Base-by-base conservation (phyloP, 2,329 filamentous ascomycete species). In the Scortechinia acanthostroma region DNA sequence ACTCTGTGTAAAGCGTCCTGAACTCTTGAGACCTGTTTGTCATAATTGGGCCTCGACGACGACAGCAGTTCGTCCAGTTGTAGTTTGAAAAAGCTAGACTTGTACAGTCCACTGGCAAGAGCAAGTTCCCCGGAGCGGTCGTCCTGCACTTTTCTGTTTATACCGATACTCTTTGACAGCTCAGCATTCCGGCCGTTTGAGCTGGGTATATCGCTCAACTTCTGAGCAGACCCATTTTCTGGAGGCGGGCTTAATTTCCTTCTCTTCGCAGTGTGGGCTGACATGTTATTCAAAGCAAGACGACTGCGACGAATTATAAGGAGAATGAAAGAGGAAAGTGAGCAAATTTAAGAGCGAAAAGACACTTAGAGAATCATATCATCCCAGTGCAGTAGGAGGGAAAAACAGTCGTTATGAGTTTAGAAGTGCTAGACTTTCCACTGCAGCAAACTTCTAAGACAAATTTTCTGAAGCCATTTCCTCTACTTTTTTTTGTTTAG, bases 51-150 rank as follows among this genome's bases (percentile, higher is more conserved):
- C 46, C 66, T 70, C 47, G 73, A 68, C 49, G 79, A 73, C 47
- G 69, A 71, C 48, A 82, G 56, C 16, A 83, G 63, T 58, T 83
- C 77, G 42, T 80, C 74, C 2, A 77, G 76, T 59, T 81, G 73
- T 43, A 82, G 58, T 42, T 77, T 65, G 50, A 81, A 80, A 23
- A 74, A 70, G 56, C 73, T 76, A 15, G 35, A 40, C 20, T 40
- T 40, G 35, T 40, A 40, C 13, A 40, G 20, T 6, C 35, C 35
- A 19, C 35, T 40, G 35, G 35, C 35, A 13, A 19, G 10, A 13
- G 35, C 35, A 40, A 40, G 35, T 17, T 40, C 35, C 20, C 13
- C 35, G 6, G 35, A 10, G 35, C 17, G 35, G 20, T 40, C 6
- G 6, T 40, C 17, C 17, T 40, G 14, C 35, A 13, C 35, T 40